Evolutionary conservation across 176 grass and related monocot genomes (phyloP), one percentile per base, ranked within the genome.

Genomic region (Aegilops umbellulata): DNA sequence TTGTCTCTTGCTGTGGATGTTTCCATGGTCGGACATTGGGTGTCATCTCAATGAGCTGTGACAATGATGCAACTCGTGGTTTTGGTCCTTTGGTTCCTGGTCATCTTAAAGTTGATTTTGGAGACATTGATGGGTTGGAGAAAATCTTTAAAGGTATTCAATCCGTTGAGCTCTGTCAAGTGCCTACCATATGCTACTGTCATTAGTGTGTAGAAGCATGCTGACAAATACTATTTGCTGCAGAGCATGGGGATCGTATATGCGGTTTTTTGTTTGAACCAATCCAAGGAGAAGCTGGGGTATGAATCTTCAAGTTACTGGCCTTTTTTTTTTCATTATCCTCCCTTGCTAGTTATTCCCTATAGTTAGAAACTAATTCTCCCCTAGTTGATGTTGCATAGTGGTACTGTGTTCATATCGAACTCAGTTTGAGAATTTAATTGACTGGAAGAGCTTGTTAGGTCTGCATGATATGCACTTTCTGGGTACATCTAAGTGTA

Each of bases 41-140:
- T 13, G 96, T 86, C 34, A 95, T 98, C 53, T 95, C 96, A 69
- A 95, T 98, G 93, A 98, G 96, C 82, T 98, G 96, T 76, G 96
- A 98, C 75, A 98, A 95, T 19, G 96, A 95, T 87, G 96, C 96
- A n/a, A 94, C 93, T 85, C 86, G 88, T 84, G 93, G 90, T 53
- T 98, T 98, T 61, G 96, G 96, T 46, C 96, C 96, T 34, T 91
- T 98, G 69, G 92, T 98, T 77, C 92, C 92, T 30, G 96, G 96
- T 4, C 93, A 98, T 93, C 86, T 95, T 29, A 98, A 98, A 95
- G 96, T 98, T 90, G 86, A 98, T 91, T 98, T 98, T 86, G 96
- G 96, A 64, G 90, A 98, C 85, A 87, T 86, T 80, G 53, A 83
- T 87, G 92, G 90, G 49, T 84, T 98, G 27, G 89, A 92, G 85